Percentiles rank a stretch among this genome's conserved stretches.
Conservation (phyloP, 164 flowering plant species). For the Santalum album region DNA sequence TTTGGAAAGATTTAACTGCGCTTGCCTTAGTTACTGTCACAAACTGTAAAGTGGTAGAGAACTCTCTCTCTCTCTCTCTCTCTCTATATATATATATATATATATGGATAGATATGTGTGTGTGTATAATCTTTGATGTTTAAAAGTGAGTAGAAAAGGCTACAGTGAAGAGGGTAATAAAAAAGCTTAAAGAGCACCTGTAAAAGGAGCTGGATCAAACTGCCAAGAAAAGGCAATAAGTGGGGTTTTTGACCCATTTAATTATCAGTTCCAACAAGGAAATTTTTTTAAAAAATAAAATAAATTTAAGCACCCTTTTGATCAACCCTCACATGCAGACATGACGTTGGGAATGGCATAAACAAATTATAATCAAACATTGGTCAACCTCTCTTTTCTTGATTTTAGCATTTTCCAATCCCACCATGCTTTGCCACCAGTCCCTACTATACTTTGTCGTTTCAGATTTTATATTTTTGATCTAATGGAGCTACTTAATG, state of each 20-base stretch:
- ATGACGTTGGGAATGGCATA: slow-evolving; percentile 54
- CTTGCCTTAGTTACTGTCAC: too few relatives aligned
- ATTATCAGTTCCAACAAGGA: slow-evolving; percentile 19
- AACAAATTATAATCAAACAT: slow-evolving; percentile 22
- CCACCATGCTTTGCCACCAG: slow-evolving; percentile 26
- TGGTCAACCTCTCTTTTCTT: slow-evolving; percentile 35
- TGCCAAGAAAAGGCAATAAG: slow-evolving; percentile 14
- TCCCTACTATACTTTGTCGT: slow-evolving; percentile 11
- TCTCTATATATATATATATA: too few relatives aligned
- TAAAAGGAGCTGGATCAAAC: slow-evolving; percentile 13
- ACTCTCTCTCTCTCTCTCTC: too few relatives aligned
- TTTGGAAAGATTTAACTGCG: too few relatives aligned
- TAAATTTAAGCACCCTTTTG: too few relatives aligned
- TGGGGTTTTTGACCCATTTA: slow-evolving; percentile 22
- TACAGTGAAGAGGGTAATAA: slow-evolving; percentile 36
- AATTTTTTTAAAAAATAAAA: slow-evolving; percentile 7
- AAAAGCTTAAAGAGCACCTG: slow-evolving; percentile 20
- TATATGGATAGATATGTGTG: too few relatives aligned
- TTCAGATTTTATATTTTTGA: not conserved
- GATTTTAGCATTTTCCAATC: slow-evolving; percentile 24
- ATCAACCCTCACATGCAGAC: slow-evolving; percentile 19
- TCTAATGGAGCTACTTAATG: too few relatives aligned
- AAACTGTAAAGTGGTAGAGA: too few relatives aligned
- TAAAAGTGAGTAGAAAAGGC: slow-evolving; percentile 32
- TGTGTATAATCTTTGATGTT: slow-evolving; percentile 11